Percentiles rank a stretch among this genome's conserved stretches.
phyloP scores from a whole-genome alignment of 495 filamentous ascomycete species.

The Aspergillus sclerotioniger region DNA sequence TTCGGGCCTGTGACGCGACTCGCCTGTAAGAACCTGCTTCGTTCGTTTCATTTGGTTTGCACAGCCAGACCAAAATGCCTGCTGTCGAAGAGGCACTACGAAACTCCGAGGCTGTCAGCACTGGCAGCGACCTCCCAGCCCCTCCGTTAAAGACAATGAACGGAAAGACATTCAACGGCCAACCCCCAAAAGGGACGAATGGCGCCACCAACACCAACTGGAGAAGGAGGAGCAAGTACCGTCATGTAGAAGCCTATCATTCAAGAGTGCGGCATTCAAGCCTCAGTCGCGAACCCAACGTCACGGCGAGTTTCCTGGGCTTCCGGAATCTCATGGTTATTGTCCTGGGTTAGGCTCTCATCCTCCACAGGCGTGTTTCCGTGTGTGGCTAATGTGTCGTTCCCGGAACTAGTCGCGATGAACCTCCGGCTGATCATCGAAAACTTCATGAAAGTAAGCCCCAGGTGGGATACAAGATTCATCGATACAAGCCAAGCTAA shows the following conservation, averaged over 20 bases:
- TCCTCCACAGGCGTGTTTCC: neutral
- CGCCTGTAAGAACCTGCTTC: neutral
- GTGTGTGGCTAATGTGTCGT: slow-evolving; percentile 17
- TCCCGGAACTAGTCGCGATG: slow-evolving; percentile 66
- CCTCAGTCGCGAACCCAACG: slow-evolving; percentile 75
- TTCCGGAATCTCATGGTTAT: slow-evolving; percentile 97
- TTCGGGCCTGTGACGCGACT: neutral
- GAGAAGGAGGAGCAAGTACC: slow-evolving; percentile 61
- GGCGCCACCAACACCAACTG: neutral
- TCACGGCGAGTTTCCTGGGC: slow-evolving; percentile 79
- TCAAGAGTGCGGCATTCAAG: slow-evolving; percentile 68
- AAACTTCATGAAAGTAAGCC: slow-evolving; percentile 86
- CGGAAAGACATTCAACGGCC: neutral
- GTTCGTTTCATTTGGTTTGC: neutral
- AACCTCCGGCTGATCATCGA: slow-evolving; percentile 93
- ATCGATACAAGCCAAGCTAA: slow-evolving; percentile 13
- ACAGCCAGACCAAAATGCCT: neutral
- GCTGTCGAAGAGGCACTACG: neutral
- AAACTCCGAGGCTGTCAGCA: neutral
- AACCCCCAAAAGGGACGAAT: slow-evolving; percentile 4
- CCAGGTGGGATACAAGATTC: neutral
- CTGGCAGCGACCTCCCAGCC: neutral
- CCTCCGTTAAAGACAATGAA: slow-evolving; percentile 5
- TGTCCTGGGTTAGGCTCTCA: slow-evolving; percentile 63
- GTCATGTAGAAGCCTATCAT: slow-evolving; percentile 85